phyloP scores from a whole-genome alignment of 2,329 filamentous ascomycete species.

The Parascedosporium putredinis region DNA sequence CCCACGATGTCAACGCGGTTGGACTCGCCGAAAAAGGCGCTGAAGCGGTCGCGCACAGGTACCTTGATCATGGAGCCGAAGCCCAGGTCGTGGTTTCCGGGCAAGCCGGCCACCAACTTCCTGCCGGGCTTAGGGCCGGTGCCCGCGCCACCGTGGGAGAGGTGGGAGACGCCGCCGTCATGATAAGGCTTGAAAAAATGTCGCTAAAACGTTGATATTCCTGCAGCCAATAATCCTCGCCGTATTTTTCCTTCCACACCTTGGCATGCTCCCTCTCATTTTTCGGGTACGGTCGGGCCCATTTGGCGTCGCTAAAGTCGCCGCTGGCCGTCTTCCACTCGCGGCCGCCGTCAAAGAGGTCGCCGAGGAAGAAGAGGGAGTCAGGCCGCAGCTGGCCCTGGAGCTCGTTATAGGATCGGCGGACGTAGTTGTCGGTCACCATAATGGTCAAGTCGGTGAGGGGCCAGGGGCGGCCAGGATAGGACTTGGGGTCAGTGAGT shows the following conservation, averaged over 20 bases:
- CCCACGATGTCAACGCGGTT: conserved; percentile 86
- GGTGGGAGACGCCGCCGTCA: conserved; percentile 38
- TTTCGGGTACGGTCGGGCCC: conserved; percentile 40
- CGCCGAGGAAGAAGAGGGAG: conserved; percentile 81
- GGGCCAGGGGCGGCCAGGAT: conserved; percentile 64
- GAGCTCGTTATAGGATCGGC: conserved; percentile 68
- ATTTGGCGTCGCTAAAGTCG: conserved; percentile 47
- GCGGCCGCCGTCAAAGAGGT: conserved; percentile 88
- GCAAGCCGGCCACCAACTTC: conserved; percentile 74
- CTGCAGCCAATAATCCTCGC: conserved; percentile 70
- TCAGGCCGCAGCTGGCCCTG: conserved; percentile 72
- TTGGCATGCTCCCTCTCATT: conserved; percentile 47
- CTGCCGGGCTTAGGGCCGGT: conserved; percentile 46
- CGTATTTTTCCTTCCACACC: conserved; percentile 64
- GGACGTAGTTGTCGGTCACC: conserved; percentile 83
- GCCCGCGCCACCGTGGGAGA: neutral
- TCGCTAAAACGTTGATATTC: conserved; percentile 81
- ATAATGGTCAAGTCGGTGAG: conserved; percentile 41
- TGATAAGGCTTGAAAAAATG: conserved; percentile 58
- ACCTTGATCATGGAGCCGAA: conserved; percentile 79
- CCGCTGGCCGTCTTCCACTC: conserved; percentile 76
- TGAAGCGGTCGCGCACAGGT: conserved; percentile 72
- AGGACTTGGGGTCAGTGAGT: conserved; percentile 89
- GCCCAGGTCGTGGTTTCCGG: conserved; percentile 91
- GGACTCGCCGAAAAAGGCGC: conserved; percentile 79